Base-by-base conservation (phyloP, 2,329 filamentous ascomycete species). In the Curvularia sp. region DNA sequence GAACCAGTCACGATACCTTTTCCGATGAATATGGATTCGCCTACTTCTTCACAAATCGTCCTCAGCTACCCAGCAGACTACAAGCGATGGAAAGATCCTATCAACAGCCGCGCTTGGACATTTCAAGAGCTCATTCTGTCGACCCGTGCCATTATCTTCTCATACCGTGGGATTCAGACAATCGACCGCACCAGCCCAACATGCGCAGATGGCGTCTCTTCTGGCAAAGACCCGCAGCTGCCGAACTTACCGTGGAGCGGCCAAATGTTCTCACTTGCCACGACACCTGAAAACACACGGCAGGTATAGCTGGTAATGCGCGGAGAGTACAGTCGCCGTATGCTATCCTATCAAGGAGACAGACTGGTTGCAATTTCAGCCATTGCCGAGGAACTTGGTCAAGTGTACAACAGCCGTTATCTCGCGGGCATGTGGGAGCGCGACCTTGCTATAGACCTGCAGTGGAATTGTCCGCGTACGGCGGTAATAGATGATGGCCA, bases 81-180 rank as follows among this genome's bases (percentile, higher is more conserved):
- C 38, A 49, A 60, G 47, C 53, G 58, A 46, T 44, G 49, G 26
- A 52, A 53, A 31, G 58, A 60, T 20, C 58, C 58, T 4, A 60
- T 60, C 44, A 57, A 60, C 30, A 48, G 38, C 43, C 58, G 58
- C 18, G 58, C 58, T 18, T 62, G 59, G 59, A 62, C 55, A 2
- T 62, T 59, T 20, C 59, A 62, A 42, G 59, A 62, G 42, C 46
- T 62, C 13, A 39, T 62, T 5, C 26, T 62, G 5, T 62, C 59
- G 8, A 51, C 51, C 1, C 44, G 55, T 12, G 52, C 51, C 3
- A 53, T 62, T 9, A 12, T 53, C 15, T 62, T 62, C 42, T 57
- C 58, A 30, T 60, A 60, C 43, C 41, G 54, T 31, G 58, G 58
- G 13, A 28, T 60, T 8, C 10, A 54, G 10, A 46, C 24, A 12